Conservation (phyloP, 2,329 filamentous ascomycete species). For the Colletotrichum filicis region DNA sequence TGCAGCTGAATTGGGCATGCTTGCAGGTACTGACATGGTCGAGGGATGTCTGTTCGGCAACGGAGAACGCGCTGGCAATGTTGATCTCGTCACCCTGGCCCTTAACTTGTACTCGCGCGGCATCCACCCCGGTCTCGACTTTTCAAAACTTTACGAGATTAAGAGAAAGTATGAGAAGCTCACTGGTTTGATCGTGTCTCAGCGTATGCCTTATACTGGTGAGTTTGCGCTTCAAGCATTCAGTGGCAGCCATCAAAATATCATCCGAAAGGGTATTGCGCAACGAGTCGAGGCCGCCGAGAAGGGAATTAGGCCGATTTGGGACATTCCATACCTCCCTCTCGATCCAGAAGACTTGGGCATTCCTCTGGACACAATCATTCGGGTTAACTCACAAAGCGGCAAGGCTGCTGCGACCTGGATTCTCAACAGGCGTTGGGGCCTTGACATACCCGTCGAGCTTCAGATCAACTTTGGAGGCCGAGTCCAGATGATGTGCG, state of each 20-base stretch:
- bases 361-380: slow-evolving; percentile 93
- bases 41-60: slow-evolving; percentile 96
- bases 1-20: slow-evolving; percentile 91
- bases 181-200: slow-evolving; percentile 94
- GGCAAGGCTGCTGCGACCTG: slow-evolving; percentile 95
- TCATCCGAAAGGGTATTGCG: slow-evolving; percentile 92
- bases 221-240: slow-evolving; percentile 92
- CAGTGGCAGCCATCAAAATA: slow-evolving; percentile 91
- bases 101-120: slow-evolving; percentile 96
- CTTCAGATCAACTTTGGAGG: slow-evolving; percentile 17
- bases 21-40: slow-evolving; percentile 93
- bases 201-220: slow-evolving; percentile 88
- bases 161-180: slow-evolving; percentile 90
- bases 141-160: slow-evolving; percentile 85
- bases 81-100: slow-evolving; percentile 90
- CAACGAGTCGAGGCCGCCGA: slow-evolving; percentile 64
- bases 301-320: slow-evolving; percentile 54
- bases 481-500: slow-evolving; percentile 20
- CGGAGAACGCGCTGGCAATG: slow-evolving; percentile 93
- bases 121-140: slow-evolving; percentile 86
- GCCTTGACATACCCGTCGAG: background rate
- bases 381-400: slow-evolving; percentile 95
- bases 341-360: slow-evolving; percentile 94
- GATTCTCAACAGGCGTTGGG: slow-evolving; percentile 70
- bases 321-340: slow-evolving; percentile 82